Percentiles rank a stretch among this genome's conserved stretches.
These are phyloP conservation scores for Coemansia sp. DNA, from an alignment of 192 early-diverging fungal genomes.

Conservation along the genomic window DNA sequence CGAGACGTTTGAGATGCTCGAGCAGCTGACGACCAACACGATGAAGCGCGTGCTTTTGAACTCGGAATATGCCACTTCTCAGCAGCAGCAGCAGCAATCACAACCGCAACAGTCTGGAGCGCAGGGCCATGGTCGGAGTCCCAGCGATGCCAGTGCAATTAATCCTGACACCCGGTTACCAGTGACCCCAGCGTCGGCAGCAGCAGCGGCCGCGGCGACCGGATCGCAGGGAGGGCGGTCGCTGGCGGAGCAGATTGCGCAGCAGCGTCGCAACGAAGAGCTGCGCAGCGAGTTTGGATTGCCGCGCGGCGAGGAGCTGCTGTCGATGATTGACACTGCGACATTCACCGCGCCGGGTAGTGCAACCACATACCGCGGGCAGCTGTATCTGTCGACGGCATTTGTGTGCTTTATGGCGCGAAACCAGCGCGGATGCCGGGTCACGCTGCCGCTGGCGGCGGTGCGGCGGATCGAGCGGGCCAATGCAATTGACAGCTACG, in stretches of 20 bases:
- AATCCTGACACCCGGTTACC: conserved; percentile 21
- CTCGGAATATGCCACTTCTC: conserved; percentile 51
- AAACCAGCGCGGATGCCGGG: conserved; percentile 64
- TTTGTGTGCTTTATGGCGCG: conserved; percentile 80
- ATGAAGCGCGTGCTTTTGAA: conserved; percentile 86
- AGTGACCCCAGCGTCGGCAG: background rate
- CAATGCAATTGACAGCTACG: conserved; percentile 54
- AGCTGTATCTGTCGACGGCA: conserved; percentile 79
- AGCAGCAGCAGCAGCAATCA: conserved; percentile 20
- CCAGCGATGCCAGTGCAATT: conserved; percentile 4
- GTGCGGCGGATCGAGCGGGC: conserved; percentile 88
- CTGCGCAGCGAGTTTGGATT: conserved; percentile 77
- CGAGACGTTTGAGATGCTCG: conserved; percentile 93
- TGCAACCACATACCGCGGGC: conserved; percentile 55
- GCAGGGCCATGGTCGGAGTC: conserved; percentile 4
- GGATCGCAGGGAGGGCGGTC: conserved; percentile 6
- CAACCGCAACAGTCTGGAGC: background rate
- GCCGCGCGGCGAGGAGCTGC: conserved; percentile 68
- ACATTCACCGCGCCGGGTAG: conserved; percentile 49
- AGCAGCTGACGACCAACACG: conserved; percentile 80
- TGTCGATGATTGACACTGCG: conserved; percentile 55
- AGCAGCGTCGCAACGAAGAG: conserved; percentile 71
- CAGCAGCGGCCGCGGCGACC: background rate
- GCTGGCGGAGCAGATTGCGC: conserved; percentile 59
- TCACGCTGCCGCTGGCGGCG: conserved; percentile 83